Conservation (phyloP, 371 early-diverging fungal genomes). For the Antonospora locustae region DNA sequence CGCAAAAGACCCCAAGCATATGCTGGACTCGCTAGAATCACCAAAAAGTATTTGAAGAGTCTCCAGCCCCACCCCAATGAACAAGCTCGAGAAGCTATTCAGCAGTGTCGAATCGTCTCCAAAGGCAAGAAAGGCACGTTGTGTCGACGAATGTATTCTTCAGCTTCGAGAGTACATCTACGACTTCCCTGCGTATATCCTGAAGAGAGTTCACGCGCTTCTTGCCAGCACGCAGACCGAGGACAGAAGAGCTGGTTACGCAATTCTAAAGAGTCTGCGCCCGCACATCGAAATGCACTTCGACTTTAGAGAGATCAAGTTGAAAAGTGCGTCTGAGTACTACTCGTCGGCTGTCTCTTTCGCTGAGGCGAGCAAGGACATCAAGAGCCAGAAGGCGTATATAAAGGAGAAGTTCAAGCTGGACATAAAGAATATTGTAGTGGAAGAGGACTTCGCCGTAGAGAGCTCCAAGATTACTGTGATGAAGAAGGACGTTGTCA, state of each 20-base stretch:
- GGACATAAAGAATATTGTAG: slow-evolving; percentile 10
- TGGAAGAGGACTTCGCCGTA: slow-evolving; percentile 7
- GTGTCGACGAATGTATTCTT: slow-evolving; percentile 28
- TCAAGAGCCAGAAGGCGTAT: slow-evolving; percentile 11
- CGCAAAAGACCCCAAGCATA: no score
- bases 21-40: no score
- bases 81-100: slow-evolving; percentile 51
- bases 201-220: slow-evolving; percentile 26
- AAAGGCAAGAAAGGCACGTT: slow-evolving; percentile 40
- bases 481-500: slow-evolving; percentile 12
- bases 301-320: not conserved
- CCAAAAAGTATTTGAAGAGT: no score
- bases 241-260: slow-evolving; percentile 24
- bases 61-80: slow-evolving; percentile 22
- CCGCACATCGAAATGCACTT: not conserved
- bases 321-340: not conserved
- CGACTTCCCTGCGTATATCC: slow-evolving; percentile 22
- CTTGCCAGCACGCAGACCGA: slow-evolving; percentile 16
- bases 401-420: slow-evolving; percentile 24
- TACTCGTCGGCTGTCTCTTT: slow-evolving; percentile 17
- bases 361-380: not conserved
- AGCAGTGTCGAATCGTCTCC: slow-evolving; percentile 31
- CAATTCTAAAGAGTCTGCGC: slow-evolving; percentile 18
- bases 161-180: slow-evolving; percentile 34
- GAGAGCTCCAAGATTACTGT: not conserved